Evolutionary conservation across 345 rosid species (phyloP).

Genomic region (Psidium friedrichsthalianum): DNA sequence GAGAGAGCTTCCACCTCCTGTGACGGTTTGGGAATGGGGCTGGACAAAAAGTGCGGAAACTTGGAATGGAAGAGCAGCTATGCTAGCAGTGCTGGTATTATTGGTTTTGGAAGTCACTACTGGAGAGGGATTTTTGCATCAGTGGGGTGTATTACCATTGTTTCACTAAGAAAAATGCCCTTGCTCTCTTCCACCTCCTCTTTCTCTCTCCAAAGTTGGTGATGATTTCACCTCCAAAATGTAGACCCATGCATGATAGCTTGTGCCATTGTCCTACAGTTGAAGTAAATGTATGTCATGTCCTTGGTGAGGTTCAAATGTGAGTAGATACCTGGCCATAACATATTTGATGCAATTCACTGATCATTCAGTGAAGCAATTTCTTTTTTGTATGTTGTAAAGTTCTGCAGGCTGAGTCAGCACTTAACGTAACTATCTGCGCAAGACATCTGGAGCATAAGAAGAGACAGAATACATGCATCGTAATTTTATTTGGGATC

Average conservation of each 20-base stretch:
- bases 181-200: background rate
- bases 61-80: conserved; percentile 98
- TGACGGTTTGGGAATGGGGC: conserved; percentile 97
- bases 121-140: conserved; percentile 90
- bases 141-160: conserved; percentile 74
- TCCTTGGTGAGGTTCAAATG: background rate
- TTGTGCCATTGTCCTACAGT: background rate
- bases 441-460: background rate
- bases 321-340: background rate
- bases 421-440: background rate
- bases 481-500: background rate
- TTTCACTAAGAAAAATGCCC: conserved; percentile 16
- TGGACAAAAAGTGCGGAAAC: conserved; percentile 99
- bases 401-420: background rate
- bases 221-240: background rate
- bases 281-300: background rate
- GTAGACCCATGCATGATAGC: background rate
- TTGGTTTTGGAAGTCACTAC: conserved; percentile 87
- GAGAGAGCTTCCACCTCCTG: conserved; percentile 86
- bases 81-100: conserved; percentile 82
- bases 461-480: background rate
- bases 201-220: background rate
- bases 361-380: background rate
- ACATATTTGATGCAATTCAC: background rate
- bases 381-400: background rate